Evolutionary conservation across 2,329 filamentous ascomycete species (phyloP).

Genomic region (Talaromyces amestolkiae): DNA sequence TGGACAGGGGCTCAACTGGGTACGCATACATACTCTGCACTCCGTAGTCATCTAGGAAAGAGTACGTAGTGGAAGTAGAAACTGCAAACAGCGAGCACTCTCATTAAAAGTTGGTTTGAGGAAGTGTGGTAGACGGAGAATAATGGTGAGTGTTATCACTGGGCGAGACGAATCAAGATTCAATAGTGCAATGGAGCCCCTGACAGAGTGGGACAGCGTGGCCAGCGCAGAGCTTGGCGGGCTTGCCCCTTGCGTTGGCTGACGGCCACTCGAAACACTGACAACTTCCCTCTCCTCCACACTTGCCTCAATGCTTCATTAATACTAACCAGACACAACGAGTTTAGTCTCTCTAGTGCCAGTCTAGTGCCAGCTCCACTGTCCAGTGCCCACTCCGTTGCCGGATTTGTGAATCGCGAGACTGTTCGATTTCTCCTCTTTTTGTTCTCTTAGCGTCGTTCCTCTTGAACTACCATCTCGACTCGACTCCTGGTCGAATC

Average conservation of each 20-base stretch:
- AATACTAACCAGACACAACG: neutral
- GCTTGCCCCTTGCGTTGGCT: constrained; percentile 10
- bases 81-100: neutral
- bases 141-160: neutral
- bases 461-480: neutral
- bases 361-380: neutral
- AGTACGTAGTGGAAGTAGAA: neutral
- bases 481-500: neutral
- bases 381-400: neutral
- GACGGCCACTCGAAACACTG: neutral
- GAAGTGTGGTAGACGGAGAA: neutral
- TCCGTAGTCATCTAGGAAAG: neutral
- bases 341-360: neutral
- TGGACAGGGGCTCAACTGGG: constrained; percentile 4
- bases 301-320: neutral
- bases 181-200: neutral
- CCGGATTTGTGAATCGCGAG: neutral
- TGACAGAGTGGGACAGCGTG: constrained; percentile 1
- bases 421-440: neutral
- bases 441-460: neutral
- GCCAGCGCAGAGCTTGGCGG: constrained; percentile 4
- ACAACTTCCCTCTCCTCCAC: neutral
- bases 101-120: no score
- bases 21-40: neutral
- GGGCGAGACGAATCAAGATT: constrained; percentile 2